phyloP scores from a whole-genome alignment of 129 eudicot genomes.

The Oenanthe sinensis region DNA sequence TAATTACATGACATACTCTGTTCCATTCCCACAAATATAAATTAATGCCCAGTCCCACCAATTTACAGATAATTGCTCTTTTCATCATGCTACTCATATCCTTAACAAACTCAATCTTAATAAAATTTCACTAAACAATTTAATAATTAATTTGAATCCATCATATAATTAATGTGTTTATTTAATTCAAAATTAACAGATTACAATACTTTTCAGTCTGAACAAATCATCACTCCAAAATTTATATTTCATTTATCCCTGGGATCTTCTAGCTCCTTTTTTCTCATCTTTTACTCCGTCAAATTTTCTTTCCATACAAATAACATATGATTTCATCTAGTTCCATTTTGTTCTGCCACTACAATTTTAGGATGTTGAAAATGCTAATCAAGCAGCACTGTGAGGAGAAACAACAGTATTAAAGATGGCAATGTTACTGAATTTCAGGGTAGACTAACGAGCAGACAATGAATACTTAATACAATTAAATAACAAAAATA shows the following conservation, averaged over 20 bases:
- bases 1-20: background rate
- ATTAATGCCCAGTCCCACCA: background rate
- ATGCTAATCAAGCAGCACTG: too few species aligned
- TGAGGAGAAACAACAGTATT: too few species aligned
- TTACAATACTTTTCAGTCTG: background rate
- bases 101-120: background rate
- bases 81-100: background rate
- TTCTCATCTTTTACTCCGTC: background rate
- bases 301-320: background rate
- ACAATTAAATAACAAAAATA: too few species aligned
- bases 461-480: too few species aligned
- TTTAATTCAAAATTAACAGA: background rate
- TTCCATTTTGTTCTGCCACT: too few species aligned
- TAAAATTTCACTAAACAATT: too few species aligned
- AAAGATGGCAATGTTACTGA: too few species aligned
- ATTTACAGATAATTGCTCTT: background rate
- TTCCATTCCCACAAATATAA: too few species aligned
- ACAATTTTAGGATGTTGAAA: too few species aligned
- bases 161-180: too few species aligned
- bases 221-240: background rate
- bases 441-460: background rate
- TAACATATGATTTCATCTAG: too few species aligned
- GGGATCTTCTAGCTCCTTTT: background rate
- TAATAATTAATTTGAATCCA: too few species aligned
- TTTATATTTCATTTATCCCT: background rate